Conservation (phyloP, 805 yeast genomes). For the Tanozyma kutaoensis region DNA sequence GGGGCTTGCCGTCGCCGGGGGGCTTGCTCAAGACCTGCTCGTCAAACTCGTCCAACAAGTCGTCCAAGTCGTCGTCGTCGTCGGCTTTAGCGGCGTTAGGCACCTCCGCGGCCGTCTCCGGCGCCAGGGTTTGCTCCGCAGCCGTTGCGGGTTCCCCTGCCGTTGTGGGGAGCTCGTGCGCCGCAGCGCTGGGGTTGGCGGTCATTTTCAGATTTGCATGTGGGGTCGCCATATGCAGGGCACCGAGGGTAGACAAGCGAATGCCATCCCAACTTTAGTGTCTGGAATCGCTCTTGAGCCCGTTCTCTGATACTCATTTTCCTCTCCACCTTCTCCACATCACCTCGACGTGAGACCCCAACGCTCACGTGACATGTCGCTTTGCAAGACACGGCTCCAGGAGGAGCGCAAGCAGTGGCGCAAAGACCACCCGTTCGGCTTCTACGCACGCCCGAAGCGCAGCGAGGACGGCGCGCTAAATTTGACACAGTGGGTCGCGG, state of each 20-base stretch:
- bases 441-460: slow-evolving; percentile 82
- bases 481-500: slow-evolving; percentile 82
- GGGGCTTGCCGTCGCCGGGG: slow-evolving; percentile 31
- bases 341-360: too few relatives aligned
- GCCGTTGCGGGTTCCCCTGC: too few relatives aligned
- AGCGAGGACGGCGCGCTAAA: slow-evolving; percentile 74
- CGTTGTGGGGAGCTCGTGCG: too few relatives aligned
- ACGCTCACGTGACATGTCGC: slow-evolving; percentile 32
- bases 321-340: too few relatives aligned
- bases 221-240: too few relatives aligned
- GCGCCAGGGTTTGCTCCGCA: too few relatives aligned
- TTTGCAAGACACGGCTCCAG: slow-evolving; percentile 74
- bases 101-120: slow-evolving; percentile 1
- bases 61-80: slow-evolving; percentile 67
- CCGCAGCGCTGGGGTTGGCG: too few relatives aligned
- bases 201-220: too few relatives aligned
- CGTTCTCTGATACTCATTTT: too few relatives aligned
- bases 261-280: too few relatives aligned
- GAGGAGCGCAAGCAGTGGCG: slow-evolving; percentile 98
- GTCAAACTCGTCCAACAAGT: slow-evolving; percentile 73
- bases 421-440: slow-evolving; percentile 96
- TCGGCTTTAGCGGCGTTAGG: slow-evolving; percentile 17
- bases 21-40: slow-evolving; percentile 54
- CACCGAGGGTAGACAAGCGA: too few relatives aligned
- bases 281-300: too few relatives aligned